Evolutionary conservation across 2,329 filamentous ascomycete species (phyloP).

Genomic region (Cyphellophora attinorum): DNA sequence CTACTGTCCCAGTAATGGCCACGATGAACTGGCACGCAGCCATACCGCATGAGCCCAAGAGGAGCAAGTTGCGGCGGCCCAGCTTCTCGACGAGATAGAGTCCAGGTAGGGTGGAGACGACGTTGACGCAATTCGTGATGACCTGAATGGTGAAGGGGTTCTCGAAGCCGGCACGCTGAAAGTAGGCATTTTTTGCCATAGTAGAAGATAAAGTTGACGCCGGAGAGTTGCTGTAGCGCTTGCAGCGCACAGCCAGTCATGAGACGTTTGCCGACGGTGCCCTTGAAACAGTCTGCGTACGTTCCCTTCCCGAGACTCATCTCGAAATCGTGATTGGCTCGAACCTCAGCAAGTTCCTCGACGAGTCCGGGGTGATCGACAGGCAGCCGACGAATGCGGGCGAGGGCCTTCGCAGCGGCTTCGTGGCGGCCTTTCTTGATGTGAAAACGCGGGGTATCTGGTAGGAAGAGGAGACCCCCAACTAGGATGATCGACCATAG

Average conservation of each 20-base stretch:
- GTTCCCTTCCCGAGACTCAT: conserved; percentile 29
- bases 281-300: conserved; percentile 26
- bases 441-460: conserved; percentile 57
- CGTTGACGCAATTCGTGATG: conserved; percentile 45
- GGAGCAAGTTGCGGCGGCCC: conserved; percentile 42
- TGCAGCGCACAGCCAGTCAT: conserved; percentile 32
- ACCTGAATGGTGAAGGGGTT: conserved; percentile 43
- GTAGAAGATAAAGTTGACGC: conserved; percentile 42
- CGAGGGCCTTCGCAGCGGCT: conserved; percentile 51
- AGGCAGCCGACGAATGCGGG: conserved; percentile 63
- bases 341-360: conserved; percentile 70
- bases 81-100: conserved; percentile 41
- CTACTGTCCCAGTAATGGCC: conserved; percentile 35
- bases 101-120: conserved; percentile 45
- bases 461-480: conserved; percentile 52
- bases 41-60: conserved; percentile 45
- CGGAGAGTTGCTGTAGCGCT: conserved; percentile 33
- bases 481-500: conserved; percentile 39
- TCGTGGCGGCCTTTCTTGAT: conserved; percentile 64
- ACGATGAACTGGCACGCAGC: conserved; percentile 44
- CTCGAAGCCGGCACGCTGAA: conserved; percentile 35
- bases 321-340: conserved; percentile 84
- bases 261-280: conserved; percentile 26
- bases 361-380: conserved; percentile 62
- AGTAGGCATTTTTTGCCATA: conserved; percentile 51